These are phyloP conservation scores for Madurella fahalii DNA, from an alignment of 2,329 filamentous ascomycete species.

Conservation along the genomic window DNA sequence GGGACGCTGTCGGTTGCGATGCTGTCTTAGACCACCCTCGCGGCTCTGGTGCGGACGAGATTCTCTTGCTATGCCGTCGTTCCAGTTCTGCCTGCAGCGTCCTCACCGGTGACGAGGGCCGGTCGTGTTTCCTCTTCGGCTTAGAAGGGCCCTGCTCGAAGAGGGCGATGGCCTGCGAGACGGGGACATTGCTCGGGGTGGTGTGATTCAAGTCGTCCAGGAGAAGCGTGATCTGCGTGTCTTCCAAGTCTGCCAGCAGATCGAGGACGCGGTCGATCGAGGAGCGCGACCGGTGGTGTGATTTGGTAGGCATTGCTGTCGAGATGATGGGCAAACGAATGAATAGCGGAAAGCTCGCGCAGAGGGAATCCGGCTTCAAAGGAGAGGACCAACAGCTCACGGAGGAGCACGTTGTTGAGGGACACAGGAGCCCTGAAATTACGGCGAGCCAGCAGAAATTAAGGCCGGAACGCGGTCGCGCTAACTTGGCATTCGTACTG, in stretches of 20 bases:
- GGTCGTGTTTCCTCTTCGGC: slow-evolving; percentile 13
- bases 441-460: slow-evolving; percentile 8
- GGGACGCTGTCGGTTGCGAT: slow-evolving; percentile 1
- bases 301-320: slow-evolving; percentile 22
- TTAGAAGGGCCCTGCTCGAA: slow-evolving; percentile 22
- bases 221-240: slow-evolving; percentile 24
- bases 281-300: slow-evolving; percentile 23
- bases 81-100: slow-evolving; percentile 25
- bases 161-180: slow-evolving; percentile 24
- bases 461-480: background rate
- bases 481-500: too few relatives aligned
- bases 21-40: slow-evolving; percentile 6
- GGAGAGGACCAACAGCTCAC: slow-evolving; percentile 10
- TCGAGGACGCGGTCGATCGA: slow-evolving; percentile 28
- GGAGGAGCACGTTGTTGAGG: slow-evolving; percentile 12
- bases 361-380: background rate
- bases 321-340: slow-evolving; percentile 3
- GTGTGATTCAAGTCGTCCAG: slow-evolving; percentile 29
- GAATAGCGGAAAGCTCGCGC: background rate
- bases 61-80: slow-evolving; percentile 26
- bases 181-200: slow-evolving; percentile 27
- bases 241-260: slow-evolving; percentile 28
- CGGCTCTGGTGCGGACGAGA: slow-evolving; percentile 22
- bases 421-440: background rate
- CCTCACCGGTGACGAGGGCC: slow-evolving; percentile 22